Percentiles rank a stretch among this genome's conserved stretches.
phyloP scores from a whole-genome alignment of 1,284 basidiomycete species.

The Xerocomus minutiporus region DNA sequence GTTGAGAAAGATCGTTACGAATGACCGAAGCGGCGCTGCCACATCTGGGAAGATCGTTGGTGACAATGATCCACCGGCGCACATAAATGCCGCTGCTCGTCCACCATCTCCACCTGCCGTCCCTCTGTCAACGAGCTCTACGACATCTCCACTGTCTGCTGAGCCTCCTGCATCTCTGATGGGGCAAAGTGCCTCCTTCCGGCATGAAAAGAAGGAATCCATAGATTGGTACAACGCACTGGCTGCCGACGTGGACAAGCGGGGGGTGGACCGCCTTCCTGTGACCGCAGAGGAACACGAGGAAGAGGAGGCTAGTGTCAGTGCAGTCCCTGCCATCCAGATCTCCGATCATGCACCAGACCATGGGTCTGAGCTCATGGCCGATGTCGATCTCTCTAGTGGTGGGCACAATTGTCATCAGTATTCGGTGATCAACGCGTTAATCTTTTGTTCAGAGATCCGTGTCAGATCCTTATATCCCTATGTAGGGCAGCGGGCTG shows the following conservation, averaged over 20 bases:
- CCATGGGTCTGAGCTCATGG: conserved; percentile 50
- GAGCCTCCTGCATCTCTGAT: conserved; percentile 24
- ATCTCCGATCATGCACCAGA: conserved; percentile 44
- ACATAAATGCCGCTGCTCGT: conserved; percentile 53
- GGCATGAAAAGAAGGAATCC: conserved; percentile 63
- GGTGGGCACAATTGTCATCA: conserved; percentile 37
- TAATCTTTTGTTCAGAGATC: conserved; percentile 43
- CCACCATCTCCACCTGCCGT: conserved; percentile 30
- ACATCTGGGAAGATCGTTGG: conserved; percentile 77
- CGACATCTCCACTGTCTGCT: conserved; percentile 24
- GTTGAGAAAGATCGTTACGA: conserved; percentile 77
- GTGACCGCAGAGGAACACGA: conserved; percentile 57
- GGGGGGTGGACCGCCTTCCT: conserved; percentile 42
- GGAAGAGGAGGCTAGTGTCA: conserved; percentile 36
- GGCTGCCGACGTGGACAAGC: conserved; percentile 64
- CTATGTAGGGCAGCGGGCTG: conserved; percentile 80
- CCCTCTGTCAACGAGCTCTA: conserved; percentile 23
- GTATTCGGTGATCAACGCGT: neutral
- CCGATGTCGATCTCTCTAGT: conserved; percentile 72
- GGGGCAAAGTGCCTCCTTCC: conserved; percentile 22
- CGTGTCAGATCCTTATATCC: conserved; percentile 78
- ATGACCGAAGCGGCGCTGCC: conserved; percentile 73
- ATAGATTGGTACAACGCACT: conserved; percentile 91
- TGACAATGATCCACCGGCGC: conserved; percentile 67
- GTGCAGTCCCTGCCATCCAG: conserved; percentile 51